Base-by-base conservation (phyloP, 2,329 filamentous ascomycete species). In the Aspergillus floridensis region DNA sequence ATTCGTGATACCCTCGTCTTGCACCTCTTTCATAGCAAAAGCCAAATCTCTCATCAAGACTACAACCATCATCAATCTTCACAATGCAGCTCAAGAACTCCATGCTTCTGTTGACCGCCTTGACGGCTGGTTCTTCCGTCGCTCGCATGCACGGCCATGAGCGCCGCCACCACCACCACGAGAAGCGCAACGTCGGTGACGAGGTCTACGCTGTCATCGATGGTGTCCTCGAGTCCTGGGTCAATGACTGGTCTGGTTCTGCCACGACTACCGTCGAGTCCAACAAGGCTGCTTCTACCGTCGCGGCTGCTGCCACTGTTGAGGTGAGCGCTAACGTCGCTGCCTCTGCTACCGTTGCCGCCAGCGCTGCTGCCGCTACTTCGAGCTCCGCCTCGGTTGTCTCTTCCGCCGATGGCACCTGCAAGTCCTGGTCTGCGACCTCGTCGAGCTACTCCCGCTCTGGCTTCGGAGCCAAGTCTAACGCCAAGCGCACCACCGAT, bases 41-140 rank as follows among this genome's bases (percentile, higher is more conserved):
- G 49, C 24, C 38, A 56, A 60, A 10, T 21, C n/a, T 29, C 32
- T 19, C 49, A 46, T 46, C 58, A 56, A 35, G 24, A 41, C 24
- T 29, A 38, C 46, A 51, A 10, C 26, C 7, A 54, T 52, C 41
- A 48, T 16, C 35, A 52, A 22, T 32, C 22, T 49, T 49, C 65
- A 72, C 56, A 35, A 77, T 77, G 75, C 73, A 75, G 61, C 59
- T 76, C 66, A 75, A 76, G 64, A 73, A 74, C 65, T 71, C 74
- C 21, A 49, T 75, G 61, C 57, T 75, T 57, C 62, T 76, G 59
- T 59, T 75, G 57, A 69, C 72, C 57, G 74, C 74, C 55, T 56
- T 77, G 69, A 70, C 72, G 65, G 74, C 74, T 60, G 68, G 74
- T 63, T 70, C 71, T 44, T 66, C 72, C 32, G 66, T 72, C 44